A percentile compares a stretch with the other conserved stretches of the same genome.
Evolutionary conservation across 305 asterid species (phyloP).

Genomic region (Fraxinus paxiana): DNA sequence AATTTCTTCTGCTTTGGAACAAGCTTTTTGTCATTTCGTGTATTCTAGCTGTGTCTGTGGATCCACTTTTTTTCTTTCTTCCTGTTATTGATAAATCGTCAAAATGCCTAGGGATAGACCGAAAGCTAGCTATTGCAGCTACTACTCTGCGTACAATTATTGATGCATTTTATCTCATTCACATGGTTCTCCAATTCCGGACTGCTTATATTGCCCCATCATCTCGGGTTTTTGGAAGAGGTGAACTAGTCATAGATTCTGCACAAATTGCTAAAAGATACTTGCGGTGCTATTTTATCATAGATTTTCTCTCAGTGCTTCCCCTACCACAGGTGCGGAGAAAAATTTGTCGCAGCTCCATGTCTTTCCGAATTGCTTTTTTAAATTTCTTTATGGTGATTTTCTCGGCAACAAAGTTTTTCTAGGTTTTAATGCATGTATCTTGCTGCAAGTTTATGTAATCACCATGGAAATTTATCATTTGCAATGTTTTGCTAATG

Average conservation of each 20-base stretch:
- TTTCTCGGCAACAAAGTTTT: neutral
- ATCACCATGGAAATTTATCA: neutral
- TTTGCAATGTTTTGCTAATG: neutral
- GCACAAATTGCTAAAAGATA: slow-evolving; percentile 91
- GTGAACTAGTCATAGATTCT: slow-evolving; percentile 97
- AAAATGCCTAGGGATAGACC: slow-evolving; percentile 84
- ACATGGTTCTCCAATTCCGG: slow-evolving; percentile 94
- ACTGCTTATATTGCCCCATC: slow-evolving; percentile 98
- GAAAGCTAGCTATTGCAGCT: slow-evolving; percentile 74
- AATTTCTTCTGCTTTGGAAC: slow-evolving; percentile 84
- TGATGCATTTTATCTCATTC: slow-evolving; percentile 88
- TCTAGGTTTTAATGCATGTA: neutral
- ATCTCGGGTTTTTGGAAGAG: slow-evolving; percentile 98
- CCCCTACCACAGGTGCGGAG: slow-evolving; percentile 92
- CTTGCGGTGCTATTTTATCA: slow-evolving; percentile 74
- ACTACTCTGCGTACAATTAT: slow-evolving; percentile 82
- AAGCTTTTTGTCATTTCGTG: slow-evolving; percentile 86
- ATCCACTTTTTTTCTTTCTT: slow-evolving; percentile 91
- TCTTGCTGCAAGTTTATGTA: neutral
- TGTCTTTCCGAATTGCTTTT: slow-evolving; percentile 2
- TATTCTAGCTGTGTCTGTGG: slow-evolving; percentile 87
- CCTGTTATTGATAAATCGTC: slow-evolving; percentile 66
- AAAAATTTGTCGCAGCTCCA: slow-evolving; percentile 9
- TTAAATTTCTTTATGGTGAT: neutral
- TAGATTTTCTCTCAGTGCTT: slow-evolving; percentile 88